Percentiles rank a stretch among this genome's conserved stretches.
phyloP scores from a whole-genome alignment of 306 rosid genomes.

The Malus orientalis region DNA sequence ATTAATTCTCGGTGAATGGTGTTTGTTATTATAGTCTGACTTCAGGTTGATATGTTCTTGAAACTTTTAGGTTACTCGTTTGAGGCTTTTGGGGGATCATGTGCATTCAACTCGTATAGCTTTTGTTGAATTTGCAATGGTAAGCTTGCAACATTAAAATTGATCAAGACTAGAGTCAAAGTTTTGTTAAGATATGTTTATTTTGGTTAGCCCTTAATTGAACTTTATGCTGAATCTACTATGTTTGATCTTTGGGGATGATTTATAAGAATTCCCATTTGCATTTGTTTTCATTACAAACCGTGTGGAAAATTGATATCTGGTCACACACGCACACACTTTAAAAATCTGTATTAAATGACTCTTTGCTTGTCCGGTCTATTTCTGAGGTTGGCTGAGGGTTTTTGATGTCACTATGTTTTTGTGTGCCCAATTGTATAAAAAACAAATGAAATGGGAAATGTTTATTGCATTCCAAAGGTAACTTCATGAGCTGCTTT shows the following conservation, averaged over 20 bases:
- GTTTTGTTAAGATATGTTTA: neutral
- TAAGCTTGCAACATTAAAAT: constrained; percentile 4
- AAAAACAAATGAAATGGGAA: neutral
- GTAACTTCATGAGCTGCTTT: neutral
- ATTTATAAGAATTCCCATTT: neutral
- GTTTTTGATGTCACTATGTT: neutral
- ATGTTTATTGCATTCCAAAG: neutral
- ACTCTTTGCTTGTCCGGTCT: neutral
- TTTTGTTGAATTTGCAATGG: constrained; percentile 87
- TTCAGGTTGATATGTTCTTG: neutral
- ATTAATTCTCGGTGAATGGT: neutral
- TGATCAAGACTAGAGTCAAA: neutral
- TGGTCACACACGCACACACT: neutral
- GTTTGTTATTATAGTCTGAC: neutral
- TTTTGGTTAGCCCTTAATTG: too few species aligned
- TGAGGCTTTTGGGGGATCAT: constrained; percentile 98
- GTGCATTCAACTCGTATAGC: constrained; percentile 97
- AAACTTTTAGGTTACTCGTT: constrained; percentile 62
- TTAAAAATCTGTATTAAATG: neutral
- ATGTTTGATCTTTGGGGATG: neutral
- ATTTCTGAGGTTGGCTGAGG: neutral
- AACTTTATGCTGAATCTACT: neutral
- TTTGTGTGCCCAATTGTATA: neutral
- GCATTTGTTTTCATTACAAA: neutral
- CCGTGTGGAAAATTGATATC: neutral